phyloP scores from a whole-genome alignment of 345 rosid genomes.

The Populus alba region DNA sequence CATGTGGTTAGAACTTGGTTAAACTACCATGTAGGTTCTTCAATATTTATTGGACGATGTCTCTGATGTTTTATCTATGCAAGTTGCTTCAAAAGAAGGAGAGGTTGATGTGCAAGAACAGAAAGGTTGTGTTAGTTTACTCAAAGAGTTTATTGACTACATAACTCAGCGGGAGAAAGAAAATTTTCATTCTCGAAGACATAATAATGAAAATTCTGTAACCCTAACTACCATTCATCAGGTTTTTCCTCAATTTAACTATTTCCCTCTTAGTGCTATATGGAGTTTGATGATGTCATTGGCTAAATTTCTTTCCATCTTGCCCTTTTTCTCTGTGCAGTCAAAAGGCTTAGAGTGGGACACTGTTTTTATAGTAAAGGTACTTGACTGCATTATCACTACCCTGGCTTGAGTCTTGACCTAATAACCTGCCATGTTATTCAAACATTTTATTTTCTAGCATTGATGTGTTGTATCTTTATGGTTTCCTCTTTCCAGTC shows the following conservation, averaged over 20 bases:
- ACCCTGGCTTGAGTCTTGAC: not conserved
- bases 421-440: not conserved
- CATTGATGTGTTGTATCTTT: not conserved
- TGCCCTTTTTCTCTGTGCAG: constrained; percentile 44
- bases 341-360: constrained; percentile 99
- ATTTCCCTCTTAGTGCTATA: not conserved
- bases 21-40: constrained; percentile 61
- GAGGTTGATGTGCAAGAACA: constrained; percentile 31
- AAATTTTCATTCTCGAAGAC: constrained; percentile 69
- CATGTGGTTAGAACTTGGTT: constrained; percentile 6
- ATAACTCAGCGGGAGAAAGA: constrained; percentile 65
- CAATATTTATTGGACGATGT: constrained; percentile 87
- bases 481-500: too few species aligned
- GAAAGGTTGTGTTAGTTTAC: constrained; percentile 51
- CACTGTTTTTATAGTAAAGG: constrained; percentile 87
- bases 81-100: constrained; percentile 34
- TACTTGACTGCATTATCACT: constrained; percentile 27
- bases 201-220: constrained; percentile 73
- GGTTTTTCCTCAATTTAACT: constrained; percentile 38
- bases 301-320: constrained; percentile 7
- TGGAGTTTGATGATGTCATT: not conserved
- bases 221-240: constrained; percentile 96
- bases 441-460: not conserved
- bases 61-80: constrained; percentile 61
- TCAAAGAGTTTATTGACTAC: constrained; percentile 59